A percentile compares a stretch with the other conserved stretches of the same genome.
These are phyloP conservation scores for Wilhelminamyces savonicus DNA, from an alignment of 805 yeast genomes.

Conservation along the genomic window DNA sequence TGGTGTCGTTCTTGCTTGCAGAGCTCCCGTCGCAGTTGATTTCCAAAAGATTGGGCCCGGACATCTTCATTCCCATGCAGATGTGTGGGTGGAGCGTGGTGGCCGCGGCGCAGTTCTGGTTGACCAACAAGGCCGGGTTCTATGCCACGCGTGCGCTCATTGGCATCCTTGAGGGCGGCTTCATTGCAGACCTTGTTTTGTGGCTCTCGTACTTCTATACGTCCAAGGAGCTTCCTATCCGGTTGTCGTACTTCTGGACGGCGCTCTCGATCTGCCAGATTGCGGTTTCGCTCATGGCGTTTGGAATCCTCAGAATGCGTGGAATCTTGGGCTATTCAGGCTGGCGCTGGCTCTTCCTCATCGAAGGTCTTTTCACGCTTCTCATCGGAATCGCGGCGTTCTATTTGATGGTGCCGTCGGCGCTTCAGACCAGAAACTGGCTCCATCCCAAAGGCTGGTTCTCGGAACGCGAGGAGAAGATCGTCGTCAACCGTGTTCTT, in stretches of 20 bases:
- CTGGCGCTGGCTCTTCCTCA: slow-evolving; percentile 11
- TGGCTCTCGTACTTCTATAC: slow-evolving; percentile 3
- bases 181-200: slow-evolving; percentile 6
- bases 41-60: slow-evolving; percentile 36
- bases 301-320: slow-evolving; percentile 11
- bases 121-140: slow-evolving; percentile 16
- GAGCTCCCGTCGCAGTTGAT: slow-evolving; percentile 13
- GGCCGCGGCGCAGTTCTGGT: slow-evolving; percentile 25
- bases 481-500: slow-evolving; percentile 19
- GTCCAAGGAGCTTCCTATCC: background rate
- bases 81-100: slow-evolving; percentile 33
- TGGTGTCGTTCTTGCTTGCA: slow-evolving; percentile 32
- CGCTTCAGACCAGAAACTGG: slow-evolving; percentile 3
- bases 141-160: slow-evolving; percentile 29
- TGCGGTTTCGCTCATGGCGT: slow-evolving; percentile 14
- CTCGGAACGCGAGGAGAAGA: slow-evolving; percentile 18
- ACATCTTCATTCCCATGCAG: slow-evolving; percentile 25
- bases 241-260: slow-evolving; percentile 1
- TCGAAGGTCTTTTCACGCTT: slow-evolving; percentile 9
- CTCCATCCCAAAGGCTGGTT: slow-evolving; percentile 7
- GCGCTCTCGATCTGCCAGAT: slow-evolving; percentile 13
- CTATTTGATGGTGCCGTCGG: slow-evolving; percentile 5
- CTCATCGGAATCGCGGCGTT: slow-evolving; percentile 4
- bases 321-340: slow-evolving; percentile 14
- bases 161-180: slow-evolving; percentile 38